Base-by-base conservation (phyloP, 208 protist genomes). In the Lotmaria passim region DNA sequence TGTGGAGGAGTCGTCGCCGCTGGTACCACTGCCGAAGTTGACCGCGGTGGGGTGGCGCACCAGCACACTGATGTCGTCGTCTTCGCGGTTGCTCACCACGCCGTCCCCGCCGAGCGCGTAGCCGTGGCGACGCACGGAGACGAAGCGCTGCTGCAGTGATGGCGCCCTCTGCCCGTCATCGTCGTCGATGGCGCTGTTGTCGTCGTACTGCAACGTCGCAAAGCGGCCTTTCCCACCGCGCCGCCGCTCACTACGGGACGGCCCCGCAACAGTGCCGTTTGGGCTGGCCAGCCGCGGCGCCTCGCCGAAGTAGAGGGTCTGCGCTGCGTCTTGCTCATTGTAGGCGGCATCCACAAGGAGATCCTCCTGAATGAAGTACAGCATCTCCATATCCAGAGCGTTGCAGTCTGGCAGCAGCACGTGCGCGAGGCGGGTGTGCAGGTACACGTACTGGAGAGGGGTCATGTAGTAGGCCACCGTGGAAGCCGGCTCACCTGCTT, bases 381-480 rank as follows among this genome's bases (percentile, higher is more conserved):
- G 69, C 77, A 96, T 78, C 55, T 93, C 82, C 59, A 91, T 70
- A 59, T 93, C 74, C 12, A 86, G 59, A 12, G 83, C 78, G 12
- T 75, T 57, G 56, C 66, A 73, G 31, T 76, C 68, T 11, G 90
- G 91, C 36, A 96, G 80, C 24, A 96, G 78, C n/a, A 92, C 76
- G 31, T 68, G 53, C 6, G 86, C 82, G 28, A 96, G 86, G 50
- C 91, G 91, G 41, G 83, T 83, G 73, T 96, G 83, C 28, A 96
- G 79, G 66, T 96, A 96, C 15, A 92, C 73, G 73, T 96, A 96
- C 72, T 96, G 91, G 36, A 86, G 51, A 2, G 91, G 73, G 2
- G 84, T 89, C 88, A 96, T 92, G 73, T 85, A 84, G n/a, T 72
- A 69, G 11, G 81, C 66, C 15, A 80, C 75, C 30, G 51, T 73